phyloP scores from a whole-genome alignment of 2,329 filamentous ascomycete species.

The Didymella segeticola region DNA sequence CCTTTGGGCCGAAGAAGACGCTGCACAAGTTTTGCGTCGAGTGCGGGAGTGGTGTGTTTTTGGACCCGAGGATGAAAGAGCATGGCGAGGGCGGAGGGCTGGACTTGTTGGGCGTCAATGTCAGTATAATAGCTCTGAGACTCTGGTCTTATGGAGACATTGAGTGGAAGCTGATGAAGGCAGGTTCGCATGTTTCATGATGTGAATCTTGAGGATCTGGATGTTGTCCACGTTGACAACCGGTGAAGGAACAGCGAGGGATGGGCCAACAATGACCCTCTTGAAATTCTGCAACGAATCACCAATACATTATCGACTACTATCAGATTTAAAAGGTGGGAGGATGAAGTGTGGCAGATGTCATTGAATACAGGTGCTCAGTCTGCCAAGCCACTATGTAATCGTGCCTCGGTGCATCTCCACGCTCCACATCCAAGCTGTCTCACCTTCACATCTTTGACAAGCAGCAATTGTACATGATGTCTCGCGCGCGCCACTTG shows the following conservation, averaged over 20 bases:
- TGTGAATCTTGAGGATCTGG: slow-evolving; percentile 33
- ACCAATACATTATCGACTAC: not conserved
- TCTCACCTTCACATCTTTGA: slow-evolving; percentile 5
- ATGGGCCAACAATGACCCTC: not conserved
- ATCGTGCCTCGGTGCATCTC: slow-evolving; percentile 32
- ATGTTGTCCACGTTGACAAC: slow-evolving; percentile 33
- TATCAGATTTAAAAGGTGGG: not conserved
- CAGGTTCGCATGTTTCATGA: slow-evolving; percentile 39
- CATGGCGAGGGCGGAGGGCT: slow-evolving; percentile 21
- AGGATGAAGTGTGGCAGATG: not conserved
- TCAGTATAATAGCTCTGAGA: slow-evolving; percentile 16
- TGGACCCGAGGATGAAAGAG: slow-evolving; percentile 34
- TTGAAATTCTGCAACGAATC: not conserved
- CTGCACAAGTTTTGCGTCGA: slow-evolving; percentile 37
- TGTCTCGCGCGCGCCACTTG: slow-evolving; percentile 30
- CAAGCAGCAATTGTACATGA: slow-evolving; percentile 17
- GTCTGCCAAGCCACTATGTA: slow-evolving; percentile 32
- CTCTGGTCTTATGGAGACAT: not conserved
- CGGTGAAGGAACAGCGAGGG: slow-evolving; percentile 7
- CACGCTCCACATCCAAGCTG: slow-evolving; percentile 5
- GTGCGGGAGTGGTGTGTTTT: slow-evolving; percentile 40
- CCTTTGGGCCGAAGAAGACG: slow-evolving; percentile 34
- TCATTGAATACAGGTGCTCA: not conserved
- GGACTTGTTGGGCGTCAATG: slow-evolving; percentile 39
- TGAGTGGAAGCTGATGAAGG: not conserved